Evolutionary conservation across 805 yeast genomes (phyloP), one percentile per base, ranked within the genome.

Genomic region (Babjeviella inositovora): DNA sequence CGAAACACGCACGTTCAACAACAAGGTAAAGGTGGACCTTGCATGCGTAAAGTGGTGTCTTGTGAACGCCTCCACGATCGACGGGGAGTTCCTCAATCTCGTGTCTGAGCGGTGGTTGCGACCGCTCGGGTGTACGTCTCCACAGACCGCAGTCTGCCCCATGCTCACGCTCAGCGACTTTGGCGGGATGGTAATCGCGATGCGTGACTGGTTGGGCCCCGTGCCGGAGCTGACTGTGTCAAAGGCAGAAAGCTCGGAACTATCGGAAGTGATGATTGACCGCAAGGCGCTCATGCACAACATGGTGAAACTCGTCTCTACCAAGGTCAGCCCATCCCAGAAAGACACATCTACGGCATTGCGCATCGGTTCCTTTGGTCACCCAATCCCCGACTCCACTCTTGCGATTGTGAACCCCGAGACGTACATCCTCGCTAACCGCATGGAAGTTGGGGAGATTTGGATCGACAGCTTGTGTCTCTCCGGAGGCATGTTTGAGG

Each of bases 401-500:
- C 44, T 87, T 15, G 96, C 96, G 0, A 68, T 90, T 14, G 97
- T 90, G 0, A 84, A 92, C 41, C 97, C 97, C 0, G 97, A 90
- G 29, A 81, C 87, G 28, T 63, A 73, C 17, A 54, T 72, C 2
- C 50, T 90, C 10, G 77, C 81, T 4, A 69, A 71, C 3, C 73
- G 63, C 22, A 66, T 79, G 38, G 81, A 76, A 31, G 80, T 90
- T 9, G 98, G 98, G 14, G 99, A 90, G 45, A 73, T 90, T 16
- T 90, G 97, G 97, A 79, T 90, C n/a, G 95, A 85, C 37, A 75
- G 92, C 20, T 87, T 87, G 2, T 77, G 92, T 29, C 49, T 90
- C 5, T 73, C 93, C 2, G 95, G 93, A 9, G 94, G 93, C 0
- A 80, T 77, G 39, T n/a, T 15, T 52, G 50, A n/a, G n/a, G n/a